Percentiles rank a stretch among this genome's conserved stretches.
phyloP scores from a whole-genome alignment of 1,139 yeast species.

The Pneumocystis canis region DNA sequence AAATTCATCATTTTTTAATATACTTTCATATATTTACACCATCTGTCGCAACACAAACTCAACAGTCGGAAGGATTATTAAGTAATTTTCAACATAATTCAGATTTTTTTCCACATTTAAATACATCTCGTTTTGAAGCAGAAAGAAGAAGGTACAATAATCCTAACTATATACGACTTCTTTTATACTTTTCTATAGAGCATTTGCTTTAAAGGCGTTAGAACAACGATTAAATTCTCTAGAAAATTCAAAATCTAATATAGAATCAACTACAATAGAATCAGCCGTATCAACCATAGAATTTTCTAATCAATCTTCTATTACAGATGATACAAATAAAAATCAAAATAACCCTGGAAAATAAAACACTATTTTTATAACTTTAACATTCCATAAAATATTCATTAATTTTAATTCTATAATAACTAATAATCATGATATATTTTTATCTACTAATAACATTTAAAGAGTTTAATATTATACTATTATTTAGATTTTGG shows the following conservation, averaged over 20 bases:
- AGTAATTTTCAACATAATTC: constrained; percentile 19
- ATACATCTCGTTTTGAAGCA: constrained; percentile 33
- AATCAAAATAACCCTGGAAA: not conserved
- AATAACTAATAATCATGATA: not conserved
- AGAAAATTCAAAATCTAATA: not conserved
- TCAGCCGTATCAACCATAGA: not conserved
- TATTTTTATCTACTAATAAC: not conserved
- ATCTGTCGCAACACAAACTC: constrained; percentile 27
- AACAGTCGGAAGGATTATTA: constrained; percentile 37
- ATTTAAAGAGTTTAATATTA: not conserved
- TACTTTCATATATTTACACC: constrained; percentile 45
- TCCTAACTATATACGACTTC: not conserved
- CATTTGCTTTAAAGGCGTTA: not conserved
- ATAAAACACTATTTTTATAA: not conserved
- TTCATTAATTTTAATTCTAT: not conserved
- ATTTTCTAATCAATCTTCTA: not conserved
- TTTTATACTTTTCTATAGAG: not conserved
- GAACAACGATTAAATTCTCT: constrained; percentile 1
- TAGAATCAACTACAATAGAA: not conserved
- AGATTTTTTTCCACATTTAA: constrained; percentile 16
- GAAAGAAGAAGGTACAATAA: constrained; percentile 49
- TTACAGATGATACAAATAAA: not conserved
- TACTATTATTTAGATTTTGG: not conserved
- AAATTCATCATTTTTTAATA: constrained; percentile 37
- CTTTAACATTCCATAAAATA: not conserved